phyloP scores from a whole-genome alignment of 23 red algal genomes.

The Cyanidioschyzon merolae region DNA sequence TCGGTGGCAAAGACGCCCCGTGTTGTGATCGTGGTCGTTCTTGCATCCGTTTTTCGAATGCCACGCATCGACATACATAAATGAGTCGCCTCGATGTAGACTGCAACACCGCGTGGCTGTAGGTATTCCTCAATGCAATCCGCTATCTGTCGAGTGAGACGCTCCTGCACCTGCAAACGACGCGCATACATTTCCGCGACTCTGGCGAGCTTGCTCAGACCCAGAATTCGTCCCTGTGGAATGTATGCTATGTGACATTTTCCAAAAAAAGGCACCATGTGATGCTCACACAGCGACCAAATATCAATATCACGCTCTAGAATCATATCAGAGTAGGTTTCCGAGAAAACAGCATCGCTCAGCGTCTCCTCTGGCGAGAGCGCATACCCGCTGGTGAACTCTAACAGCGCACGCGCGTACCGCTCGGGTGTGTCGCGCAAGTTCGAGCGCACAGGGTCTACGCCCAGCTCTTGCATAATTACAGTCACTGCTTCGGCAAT shows the following conservation, averaged over 20 bases:
- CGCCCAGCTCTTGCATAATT: slow-evolving; percentile 43
- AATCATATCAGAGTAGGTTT: slow-evolving; percentile 47
- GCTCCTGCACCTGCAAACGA: slow-evolving; percentile 81
- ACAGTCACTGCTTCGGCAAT: slow-evolving; percentile 44
- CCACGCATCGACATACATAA: slow-evolving; percentile 87
- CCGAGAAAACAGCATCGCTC: slow-evolving; percentile 57
- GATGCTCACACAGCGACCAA: slow-evolving; percentile 94
- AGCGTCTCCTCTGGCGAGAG: slow-evolving; percentile 21
- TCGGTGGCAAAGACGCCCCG: slow-evolving; percentile 43
- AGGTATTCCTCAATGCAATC: slow-evolving; percentile 35
- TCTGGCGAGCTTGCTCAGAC: slow-evolving; percentile 73
- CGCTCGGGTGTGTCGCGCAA: slow-evolving; percentile 53
- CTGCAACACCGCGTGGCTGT: slow-evolving; percentile 43
- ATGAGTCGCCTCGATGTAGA: slow-evolving; percentile 58
- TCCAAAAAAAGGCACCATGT: slow-evolving; percentile 82
- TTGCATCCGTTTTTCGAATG: slow-evolving; percentile 43
- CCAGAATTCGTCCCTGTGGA: slow-evolving; percentile 52
- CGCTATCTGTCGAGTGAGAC: slow-evolving; percentile 75
- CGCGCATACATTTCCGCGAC: slow-evolving; percentile 49
- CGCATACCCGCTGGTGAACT: slow-evolving; percentile 37
- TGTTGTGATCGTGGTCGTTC: slow-evolving; percentile 43
- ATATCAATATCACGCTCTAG: slow-evolving; percentile 53
- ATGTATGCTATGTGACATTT: slow-evolving; percentile 63
- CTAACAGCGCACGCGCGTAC: slow-evolving; percentile 42
- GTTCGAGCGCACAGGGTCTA: slow-evolving; percentile 33